Evolutionary conservation across 2,329 filamentous ascomycete genomes (phyloP), one percentile per base, ranked within the genome.

Genomic region (Nothomitra cinnamomea): DNA sequence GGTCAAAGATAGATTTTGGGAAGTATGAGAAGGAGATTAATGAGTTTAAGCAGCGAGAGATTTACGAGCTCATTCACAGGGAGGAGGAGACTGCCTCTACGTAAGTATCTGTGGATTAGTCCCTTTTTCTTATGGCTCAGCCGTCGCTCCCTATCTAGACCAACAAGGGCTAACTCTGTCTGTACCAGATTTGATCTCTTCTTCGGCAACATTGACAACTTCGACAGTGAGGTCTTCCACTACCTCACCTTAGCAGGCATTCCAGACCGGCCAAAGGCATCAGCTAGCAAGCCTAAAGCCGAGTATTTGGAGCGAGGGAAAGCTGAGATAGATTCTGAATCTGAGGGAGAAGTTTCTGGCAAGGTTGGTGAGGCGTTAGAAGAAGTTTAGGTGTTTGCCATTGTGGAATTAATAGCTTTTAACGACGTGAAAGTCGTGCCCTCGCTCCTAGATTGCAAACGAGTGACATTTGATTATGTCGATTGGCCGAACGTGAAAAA

Each of bases 31-130:
- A 80, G 49, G 77, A 87, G 66, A 86, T 98, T 60, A 76, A 84
- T 58, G 83, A 82, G 56, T 98, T 98, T 70, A 96, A 96, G 71
- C 81, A 94, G 64, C 71, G 81, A 60, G 81, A 94, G 66, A 96
- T 98, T 56, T 98, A 98, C 65, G 79, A 85, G 62, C 77, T 87
- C 22, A 95, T 96, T 59, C 96, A 94, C 67, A 77, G 83, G 24
- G 83, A 94, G 52, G 92, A 96, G 67, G 86, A 92, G 68, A 79
- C 83, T 65, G 83, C 87, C 58, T 88, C 90, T 64, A 79, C 85
- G 85, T 90, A 74, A 78, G 85, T 78, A 41, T 4, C 42, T 15
- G 28, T 56, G 57, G 19, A 4, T 57, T 8, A 43, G 40, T 17
- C 25, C 38, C 24, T 47, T 25, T 54, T 35, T n/a, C 12, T 25